Percentiles rank a stretch among this genome's conserved stretches.
Evolutionary conservation across 768 basidiomycete genomes (phyloP).

Genomic region (Melanogaster broomeanus): DNA sequence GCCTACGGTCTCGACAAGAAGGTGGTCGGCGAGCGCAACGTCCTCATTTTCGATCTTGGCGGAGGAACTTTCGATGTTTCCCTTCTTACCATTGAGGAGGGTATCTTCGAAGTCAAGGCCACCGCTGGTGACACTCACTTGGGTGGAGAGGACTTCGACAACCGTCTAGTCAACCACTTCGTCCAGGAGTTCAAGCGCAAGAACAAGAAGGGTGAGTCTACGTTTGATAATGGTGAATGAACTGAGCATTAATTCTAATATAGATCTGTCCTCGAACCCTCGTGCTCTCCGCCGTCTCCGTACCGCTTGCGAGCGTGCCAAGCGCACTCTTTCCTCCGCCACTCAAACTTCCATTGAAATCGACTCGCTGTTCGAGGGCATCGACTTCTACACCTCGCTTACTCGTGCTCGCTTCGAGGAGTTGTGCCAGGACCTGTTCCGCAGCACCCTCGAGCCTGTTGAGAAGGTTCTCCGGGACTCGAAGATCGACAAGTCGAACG

Average conservation of each 20-base stretch:
- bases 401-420: constrained; percentile 99
- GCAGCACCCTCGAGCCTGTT: constrained; percentile 89
- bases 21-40: constrained; percentile 86
- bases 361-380: constrained; percentile 96
- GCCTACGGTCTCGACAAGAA: constrained; percentile 99
- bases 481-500: constrained; percentile 95
- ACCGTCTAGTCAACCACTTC: constrained; percentile 96
- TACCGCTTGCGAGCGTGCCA: constrained; percentile 97
- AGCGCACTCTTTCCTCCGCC: constrained; percentile 96
- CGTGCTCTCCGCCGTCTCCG: constrained; percentile 97
- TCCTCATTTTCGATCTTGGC: constrained; percentile 97
- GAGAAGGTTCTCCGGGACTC: constrained; percentile 98
- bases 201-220: constrained; percentile 81
- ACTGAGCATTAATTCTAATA: constrained; percentile 7
- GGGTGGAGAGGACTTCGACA: constrained; percentile 98
- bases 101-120: constrained; percentile 98
- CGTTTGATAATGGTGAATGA: neutral
- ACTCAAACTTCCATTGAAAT: constrained; percentile 97
- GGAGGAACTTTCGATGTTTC: constrained; percentile 99
- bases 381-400: constrained; percentile 97
- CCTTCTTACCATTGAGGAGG: constrained; percentile 93
- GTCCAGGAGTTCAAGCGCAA: constrained; percentile 97
- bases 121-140: constrained; percentile 98
- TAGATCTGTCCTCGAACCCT: constrained; percentile 86
- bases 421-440: constrained; percentile 94